Percentiles rank a stretch among this genome's conserved stretches.
Conservation (phyloP, 441 rosid species). For the Pelargonium fulgidum region DNA sequence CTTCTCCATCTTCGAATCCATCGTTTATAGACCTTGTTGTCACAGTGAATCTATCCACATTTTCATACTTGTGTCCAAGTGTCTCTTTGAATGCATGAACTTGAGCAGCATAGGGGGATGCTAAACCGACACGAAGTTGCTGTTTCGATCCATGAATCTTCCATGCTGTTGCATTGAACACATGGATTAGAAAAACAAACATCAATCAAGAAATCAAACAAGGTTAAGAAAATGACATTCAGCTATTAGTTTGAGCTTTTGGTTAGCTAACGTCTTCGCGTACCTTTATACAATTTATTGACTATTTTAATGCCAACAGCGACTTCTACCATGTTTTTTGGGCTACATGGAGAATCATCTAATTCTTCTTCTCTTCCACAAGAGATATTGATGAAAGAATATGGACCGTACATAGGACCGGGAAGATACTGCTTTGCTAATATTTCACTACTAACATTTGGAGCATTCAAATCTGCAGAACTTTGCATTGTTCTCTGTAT, state of each 20-base stretch:
- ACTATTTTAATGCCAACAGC: constrained; percentile 29
- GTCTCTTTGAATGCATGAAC: constrained; percentile 30
- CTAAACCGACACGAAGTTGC: constrained; percentile 28
- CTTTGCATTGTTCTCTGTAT: too few relatives aligned
- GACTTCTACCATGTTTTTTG: constrained; percentile 38
- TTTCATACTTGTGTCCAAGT: constrained; percentile 23
- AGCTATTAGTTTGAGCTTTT: too few relatives aligned
- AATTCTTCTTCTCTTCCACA: constrained; percentile 34
- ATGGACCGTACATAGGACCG: constrained; percentile 36
- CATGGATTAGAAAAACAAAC: neutral
- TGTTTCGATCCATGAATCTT: constrained; percentile 11
- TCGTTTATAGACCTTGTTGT: constrained; percentile 32
- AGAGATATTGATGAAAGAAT: constrained; percentile 38
- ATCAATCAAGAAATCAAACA: neutral
- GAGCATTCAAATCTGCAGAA: constrained; percentile 17
- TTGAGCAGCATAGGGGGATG: constrained; percentile 42
- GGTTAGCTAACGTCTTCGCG: neutral
- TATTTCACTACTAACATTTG: constrained; percentile 21
- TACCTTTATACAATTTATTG: constrained; percentile 29
- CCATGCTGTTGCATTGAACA: constrained; percentile 23
- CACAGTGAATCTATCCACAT: constrained; percentile 22
- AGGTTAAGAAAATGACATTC: neutral
- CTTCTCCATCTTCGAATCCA: constrained; percentile 31
- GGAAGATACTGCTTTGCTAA: constrained; percentile 18
- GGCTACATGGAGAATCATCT: constrained; percentile 14